phyloP scores from a whole-genome alignment of 495 filamentous ascomycete species.

The Aspergillus bridgeri region DNA sequence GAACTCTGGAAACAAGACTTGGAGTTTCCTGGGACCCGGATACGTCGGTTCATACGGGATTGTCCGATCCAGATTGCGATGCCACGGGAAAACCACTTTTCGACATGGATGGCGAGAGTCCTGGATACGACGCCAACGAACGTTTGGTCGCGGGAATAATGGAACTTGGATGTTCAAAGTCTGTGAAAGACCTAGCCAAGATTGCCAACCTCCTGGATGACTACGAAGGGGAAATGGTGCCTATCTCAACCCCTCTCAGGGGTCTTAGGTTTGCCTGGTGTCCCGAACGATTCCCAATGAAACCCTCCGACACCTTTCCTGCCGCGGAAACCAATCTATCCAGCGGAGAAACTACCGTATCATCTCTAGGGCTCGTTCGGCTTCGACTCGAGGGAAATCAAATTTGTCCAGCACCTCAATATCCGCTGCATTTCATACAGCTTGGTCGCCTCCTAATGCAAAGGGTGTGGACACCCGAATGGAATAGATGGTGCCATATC shows the following conservation, averaged over 20 bases:
- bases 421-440: constrained; percentile 32
- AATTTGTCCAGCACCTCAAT: constrained; percentile 12
- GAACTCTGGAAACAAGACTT: constrained; percentile 27
- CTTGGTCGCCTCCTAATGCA: constrained; percentile 33
- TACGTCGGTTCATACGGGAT: constrained; percentile 15
- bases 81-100: constrained; percentile 25
- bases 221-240: constrained; percentile 24
- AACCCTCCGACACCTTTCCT: constrained; percentile 20
- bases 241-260: constrained; percentile 3
- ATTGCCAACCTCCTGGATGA: constrained; percentile 35
- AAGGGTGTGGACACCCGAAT: neutral
- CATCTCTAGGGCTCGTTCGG: constrained; percentile 31
- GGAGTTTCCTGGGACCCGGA: constrained; percentile 27
- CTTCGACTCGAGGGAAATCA: constrained; percentile 20
- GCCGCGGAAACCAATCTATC: constrained; percentile 11
- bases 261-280: constrained; percentile 30
- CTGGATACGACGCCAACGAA: constrained; percentile 24
- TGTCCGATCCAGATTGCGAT: constrained; percentile 14
- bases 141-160: constrained; percentile 30
- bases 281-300: constrained; percentile 29
- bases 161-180: constrained; percentile 33
- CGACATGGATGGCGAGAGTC: constrained; percentile 25
- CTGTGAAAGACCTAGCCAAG: constrained; percentile 18
- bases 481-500: neutral
- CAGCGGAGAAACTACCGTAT: constrained; percentile 11